A percentile compares a stretch with the other conserved stretches of the same genome.
These are phyloP conservation scores for Rehmannia glutinosa DNA, from an alignment of 257 asterid species.

Conservation along the genomic window DNA sequence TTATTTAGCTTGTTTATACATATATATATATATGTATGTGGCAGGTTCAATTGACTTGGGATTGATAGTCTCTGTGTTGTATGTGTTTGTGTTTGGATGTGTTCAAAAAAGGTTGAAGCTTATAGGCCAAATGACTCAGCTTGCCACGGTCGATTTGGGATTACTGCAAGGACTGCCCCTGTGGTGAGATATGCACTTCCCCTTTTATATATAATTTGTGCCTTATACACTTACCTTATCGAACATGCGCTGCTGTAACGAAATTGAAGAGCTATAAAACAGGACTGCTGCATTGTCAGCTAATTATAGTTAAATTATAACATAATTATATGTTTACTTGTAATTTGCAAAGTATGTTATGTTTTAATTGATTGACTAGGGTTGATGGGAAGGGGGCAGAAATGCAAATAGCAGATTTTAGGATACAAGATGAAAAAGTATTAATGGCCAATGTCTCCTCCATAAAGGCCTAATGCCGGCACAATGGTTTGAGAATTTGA, in stretches of 20 bases:
- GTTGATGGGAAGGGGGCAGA: not conserved
- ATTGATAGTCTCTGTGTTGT: slow-evolving; percentile 11
- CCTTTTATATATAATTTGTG: not conserved
- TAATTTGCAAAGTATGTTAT: no score
- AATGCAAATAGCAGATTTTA: not conserved
- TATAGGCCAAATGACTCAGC: slow-evolving; percentile 94
- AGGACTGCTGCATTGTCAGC: no score
- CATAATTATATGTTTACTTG: no score
- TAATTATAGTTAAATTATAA: no score
- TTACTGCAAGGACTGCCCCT: slow-evolving; percentile 94
- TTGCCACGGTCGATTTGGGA: slow-evolving; percentile 87
- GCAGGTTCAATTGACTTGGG: not conserved
- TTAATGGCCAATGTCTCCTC: not conserved
- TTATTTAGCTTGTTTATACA: not conserved
- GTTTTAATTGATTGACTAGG: not conserved
- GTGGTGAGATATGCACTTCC: slow-evolving; percentile 43
- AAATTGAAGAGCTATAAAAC: no score
- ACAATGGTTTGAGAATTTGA: not conserved
- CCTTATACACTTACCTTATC: no score
- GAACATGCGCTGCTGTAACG: no score
- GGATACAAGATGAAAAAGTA: not conserved
- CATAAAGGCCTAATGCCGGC: not conserved
- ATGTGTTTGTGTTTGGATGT: slow-evolving; percentile 13
- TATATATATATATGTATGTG: no score
- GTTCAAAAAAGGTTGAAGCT: slow-evolving; percentile 79